Evolutionary conservation across 2,329 filamentous ascomycete species (phyloP), one percentile per base, ranked within the genome.

Genomic region (Pyrenophora tritici-repentis): DNA sequence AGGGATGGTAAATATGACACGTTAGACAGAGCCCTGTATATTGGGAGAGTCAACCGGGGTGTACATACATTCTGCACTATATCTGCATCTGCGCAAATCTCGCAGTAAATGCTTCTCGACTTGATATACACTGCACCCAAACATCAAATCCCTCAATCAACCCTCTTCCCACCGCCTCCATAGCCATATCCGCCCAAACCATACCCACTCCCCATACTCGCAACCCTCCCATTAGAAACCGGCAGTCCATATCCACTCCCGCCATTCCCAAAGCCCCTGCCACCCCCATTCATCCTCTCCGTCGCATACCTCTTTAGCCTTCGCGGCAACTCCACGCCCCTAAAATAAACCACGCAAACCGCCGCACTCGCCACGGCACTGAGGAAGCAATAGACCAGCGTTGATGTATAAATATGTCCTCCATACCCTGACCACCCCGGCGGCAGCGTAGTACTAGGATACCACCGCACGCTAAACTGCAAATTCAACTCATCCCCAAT

Each of bases 401-500:
- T 81, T 42, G 72, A 76, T 45, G 76, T 75, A 49, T 78, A 80
- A 39, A 81, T 65, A 63, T 82, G 79, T 1, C 80, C 78, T 1
- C 79, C 79, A 34, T 81, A 62, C 50, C 81, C 74, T 62, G 75
- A 52, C 82, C 83, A 79, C 56, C 81, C 63, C 52, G 79, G 71
- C 58, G 89, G 89, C 58, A 93, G 77, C 32, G 81, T 79, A 0
- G 89, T 87, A 18, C 83, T 88, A 1, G 88, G 88, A 72, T 93
- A 94, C 94, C 94, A 97, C 37, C 90, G 80, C 12, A 97, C 87
- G 34, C 85, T 88, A 66, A 97, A 89, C 37, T 80, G 82, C 62
- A 97, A 78, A 0, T 89, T 87, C 50, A 97, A 73, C 4, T 88
- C 83, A 73, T 97, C 92, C 10, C 93, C 92, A 58, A 97, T 96